Evolutionary conservation across 345 rosid species (phyloP).

Genomic region (Conringia planisiliqua): DNA sequence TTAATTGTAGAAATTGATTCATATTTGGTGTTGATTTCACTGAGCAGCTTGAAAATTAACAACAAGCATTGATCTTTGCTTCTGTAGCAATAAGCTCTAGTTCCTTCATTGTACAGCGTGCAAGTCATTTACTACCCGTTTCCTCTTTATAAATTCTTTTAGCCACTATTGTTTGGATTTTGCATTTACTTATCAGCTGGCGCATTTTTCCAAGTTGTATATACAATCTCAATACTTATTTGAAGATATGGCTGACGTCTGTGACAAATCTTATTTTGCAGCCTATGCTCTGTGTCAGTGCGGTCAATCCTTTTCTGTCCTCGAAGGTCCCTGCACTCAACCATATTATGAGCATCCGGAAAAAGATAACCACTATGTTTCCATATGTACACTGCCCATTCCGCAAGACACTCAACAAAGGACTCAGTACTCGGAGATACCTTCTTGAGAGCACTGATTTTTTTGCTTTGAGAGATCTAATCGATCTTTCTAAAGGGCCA

Average conservation of each 20-base stretch:
- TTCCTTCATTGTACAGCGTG: not conserved
- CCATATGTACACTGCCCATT: conserved; percentile 90
- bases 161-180: not conserved
- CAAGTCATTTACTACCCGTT: not conserved
- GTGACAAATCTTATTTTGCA: conserved; percentile 42
- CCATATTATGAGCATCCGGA: conserved; percentile 66
- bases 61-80: not conserved
- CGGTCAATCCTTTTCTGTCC: conserved; percentile 86
- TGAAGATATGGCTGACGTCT: conserved; percentile 11
- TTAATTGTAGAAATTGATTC: not conserved
- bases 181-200: not conserved
- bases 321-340: conserved; percentile 88
- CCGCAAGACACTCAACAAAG: conserved; percentile 69
- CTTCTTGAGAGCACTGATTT: conserved; percentile 91
- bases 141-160: not conserved
- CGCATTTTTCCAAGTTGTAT: not conserved
- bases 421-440: conserved; percentile 86
- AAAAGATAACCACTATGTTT: conserved; percentile 74
- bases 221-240: not conserved
- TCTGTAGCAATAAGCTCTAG: conserved; percentile 4
- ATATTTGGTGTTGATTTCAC: not conserved
- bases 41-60: not conserved
- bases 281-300: conserved; percentile 97
- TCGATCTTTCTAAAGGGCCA: conserved; percentile 96
- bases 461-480: conserved; percentile 83